Evolutionary conservation across 306 rosid species (phyloP).

Genomic region (Cucumis hystrix): DNA sequence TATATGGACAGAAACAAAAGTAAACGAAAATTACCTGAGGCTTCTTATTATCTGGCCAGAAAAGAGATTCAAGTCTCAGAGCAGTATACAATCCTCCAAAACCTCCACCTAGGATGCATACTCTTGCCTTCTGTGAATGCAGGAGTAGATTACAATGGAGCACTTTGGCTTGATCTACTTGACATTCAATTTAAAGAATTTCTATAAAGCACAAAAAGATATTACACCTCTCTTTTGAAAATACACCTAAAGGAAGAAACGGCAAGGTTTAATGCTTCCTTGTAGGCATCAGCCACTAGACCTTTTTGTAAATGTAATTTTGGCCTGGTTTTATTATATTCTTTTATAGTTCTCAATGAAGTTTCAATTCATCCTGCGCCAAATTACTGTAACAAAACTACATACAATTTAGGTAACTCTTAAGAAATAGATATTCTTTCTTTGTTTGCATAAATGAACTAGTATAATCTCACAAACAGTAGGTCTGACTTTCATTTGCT

Average conservation of each 20-base stretch:
- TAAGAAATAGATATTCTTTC: background rate
- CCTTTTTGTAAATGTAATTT: too few species aligned
- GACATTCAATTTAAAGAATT: background rate
- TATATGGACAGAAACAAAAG: background rate
- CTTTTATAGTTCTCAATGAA: too few species aligned
- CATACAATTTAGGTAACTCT: background rate
- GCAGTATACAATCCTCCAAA: constrained; percentile 97
- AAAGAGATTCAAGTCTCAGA: constrained; percentile 77
- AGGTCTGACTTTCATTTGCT: background rate
- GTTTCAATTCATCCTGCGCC: too few species aligned
- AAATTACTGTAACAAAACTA: too few species aligned
- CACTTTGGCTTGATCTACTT: background rate
- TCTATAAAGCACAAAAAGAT: background rate
- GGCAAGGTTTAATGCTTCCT: too few species aligned
- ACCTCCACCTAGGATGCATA: constrained; percentile 93
- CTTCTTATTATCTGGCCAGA: constrained; percentile 65
- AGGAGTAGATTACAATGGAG: background rate
- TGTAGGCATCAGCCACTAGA: too few species aligned
- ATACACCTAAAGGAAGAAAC: background rate
- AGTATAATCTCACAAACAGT: background rate
- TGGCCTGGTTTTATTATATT: too few species aligned
- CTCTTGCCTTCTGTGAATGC: constrained; percentile 56
- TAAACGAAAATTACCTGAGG: constrained; percentile 45
- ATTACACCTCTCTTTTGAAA: background rate
- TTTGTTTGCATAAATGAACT: background rate